Percentiles rank a stretch among this genome's conserved stretches.
phyloP scores from a whole-genome alignment of 2,329 filamentous ascomycete genomes.

The Penicillium occitanis region DNA sequence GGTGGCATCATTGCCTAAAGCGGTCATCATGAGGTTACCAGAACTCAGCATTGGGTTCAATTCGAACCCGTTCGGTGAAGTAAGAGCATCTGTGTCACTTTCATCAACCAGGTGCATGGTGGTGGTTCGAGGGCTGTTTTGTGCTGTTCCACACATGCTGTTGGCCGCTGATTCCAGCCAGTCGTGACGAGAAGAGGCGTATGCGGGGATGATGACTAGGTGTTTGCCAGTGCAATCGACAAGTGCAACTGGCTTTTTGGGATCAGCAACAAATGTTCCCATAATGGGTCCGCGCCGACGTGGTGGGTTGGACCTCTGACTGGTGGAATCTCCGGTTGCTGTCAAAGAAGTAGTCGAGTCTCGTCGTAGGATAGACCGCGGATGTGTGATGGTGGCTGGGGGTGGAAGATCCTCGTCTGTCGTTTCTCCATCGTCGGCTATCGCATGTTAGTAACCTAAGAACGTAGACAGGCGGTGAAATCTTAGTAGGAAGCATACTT shows the following conservation, averaged over 20 bases:
- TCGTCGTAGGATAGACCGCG: constrained; percentile 52
- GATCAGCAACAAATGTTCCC: constrained; percentile 50
- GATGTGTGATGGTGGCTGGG: constrained; percentile 49
- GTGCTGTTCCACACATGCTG: constrained; percentile 44
- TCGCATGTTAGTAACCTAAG: constrained; percentile 45
- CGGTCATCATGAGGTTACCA: constrained; percentile 74
- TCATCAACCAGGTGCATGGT: constrained; percentile 44
- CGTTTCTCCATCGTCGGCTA: constrained; percentile 61
- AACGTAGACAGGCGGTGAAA: constrained; percentile 26
- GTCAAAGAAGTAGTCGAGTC: constrained; percentile 49
- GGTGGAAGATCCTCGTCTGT: constrained; percentile 59
- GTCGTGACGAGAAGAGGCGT: constrained; percentile 48
- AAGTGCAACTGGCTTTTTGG: constrained; percentile 49
- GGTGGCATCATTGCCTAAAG: constrained; percentile 56
- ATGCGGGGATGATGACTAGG: constrained; percentile 49
- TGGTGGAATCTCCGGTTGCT: constrained; percentile 41
- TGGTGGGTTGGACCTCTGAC: constrained; percentile 29
- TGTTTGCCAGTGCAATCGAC: constrained; percentile 51
- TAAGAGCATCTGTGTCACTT: constrained; percentile 46
- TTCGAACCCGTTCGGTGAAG: constrained; percentile 38
- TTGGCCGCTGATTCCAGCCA: constrained; percentile 46
- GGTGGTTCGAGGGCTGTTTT: constrained; percentile 44
- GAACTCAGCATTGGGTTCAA: constrained; percentile 62
- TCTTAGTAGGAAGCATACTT: constrained; percentile 47
- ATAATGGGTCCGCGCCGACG: constrained; percentile 48